A percentile compares a stretch with the other conserved stretches of the same genome.
phyloP scores from a whole-genome alignment of 192 early-diverging fungal genomes.

The Entophlyctis helioformis region DNA sequence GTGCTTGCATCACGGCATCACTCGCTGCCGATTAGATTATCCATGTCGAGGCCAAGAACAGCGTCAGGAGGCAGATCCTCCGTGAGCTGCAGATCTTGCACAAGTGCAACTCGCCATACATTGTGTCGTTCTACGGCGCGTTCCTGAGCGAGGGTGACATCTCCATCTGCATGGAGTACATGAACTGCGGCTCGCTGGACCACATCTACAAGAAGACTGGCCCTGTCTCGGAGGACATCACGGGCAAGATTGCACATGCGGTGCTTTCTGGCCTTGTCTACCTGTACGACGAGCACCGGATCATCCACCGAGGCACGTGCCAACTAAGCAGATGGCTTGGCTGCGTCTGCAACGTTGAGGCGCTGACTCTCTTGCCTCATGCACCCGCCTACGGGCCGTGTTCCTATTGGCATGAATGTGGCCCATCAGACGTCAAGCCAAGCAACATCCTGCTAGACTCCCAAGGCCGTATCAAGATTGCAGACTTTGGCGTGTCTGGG shows the following conservation, averaged over 20 bases:
- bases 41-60: constrained; percentile 36
- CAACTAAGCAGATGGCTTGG: too few species aligned
- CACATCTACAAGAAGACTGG: constrained; percentile 77
- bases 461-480: constrained; percentile 85
- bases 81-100: constrained; percentile 84
- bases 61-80: constrained; percentile 68
- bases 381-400: neutral
- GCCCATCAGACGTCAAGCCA: constrained; percentile 81
- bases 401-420: neutral
- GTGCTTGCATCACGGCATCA: neutral
- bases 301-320: constrained; percentile 90
- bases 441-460: constrained; percentile 91
- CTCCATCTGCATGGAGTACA: constrained; percentile 95
- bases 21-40: constrained; percentile 34
- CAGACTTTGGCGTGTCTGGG: constrained; percentile 94
- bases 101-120: constrained; percentile 81
- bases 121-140: constrained; percentile 91
- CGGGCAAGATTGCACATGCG: constrained; percentile 80
- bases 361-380: too few species aligned
- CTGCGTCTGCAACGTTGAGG: too few species aligned
- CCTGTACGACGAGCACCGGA: constrained; percentile 71
- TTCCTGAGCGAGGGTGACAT: constrained; percentile 77
- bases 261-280: constrained; percentile 90
- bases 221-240: constrained; percentile 75
- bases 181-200: constrained; percentile 87